phyloP scores from a whole-genome alignment of 2,329 filamentous ascomycete species.

The Geoglossum cookeanum region DNA sequence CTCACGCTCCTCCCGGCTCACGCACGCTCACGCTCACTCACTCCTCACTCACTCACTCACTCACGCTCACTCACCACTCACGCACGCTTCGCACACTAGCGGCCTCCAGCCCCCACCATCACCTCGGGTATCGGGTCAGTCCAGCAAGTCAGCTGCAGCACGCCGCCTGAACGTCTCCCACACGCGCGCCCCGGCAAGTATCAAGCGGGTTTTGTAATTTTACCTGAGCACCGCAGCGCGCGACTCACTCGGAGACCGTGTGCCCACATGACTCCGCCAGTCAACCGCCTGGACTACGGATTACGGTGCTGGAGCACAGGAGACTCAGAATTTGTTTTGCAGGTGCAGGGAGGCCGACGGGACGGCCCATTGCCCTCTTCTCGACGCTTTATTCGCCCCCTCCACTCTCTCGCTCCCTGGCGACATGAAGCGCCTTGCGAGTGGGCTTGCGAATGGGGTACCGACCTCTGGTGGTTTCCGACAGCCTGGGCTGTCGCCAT shows the following conservation, averaged over 20 bases:
- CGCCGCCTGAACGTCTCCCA: background rate
- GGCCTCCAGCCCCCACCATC: no score
- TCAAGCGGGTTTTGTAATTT: background rate
- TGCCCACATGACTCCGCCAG: background rate
- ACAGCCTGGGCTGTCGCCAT: background rate
- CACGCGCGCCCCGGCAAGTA: background rate
- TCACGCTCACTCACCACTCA: no score
- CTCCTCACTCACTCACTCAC: no score
- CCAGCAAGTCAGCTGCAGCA: background rate
- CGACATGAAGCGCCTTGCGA: constrained; percentile 3
- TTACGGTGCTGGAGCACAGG: background rate
- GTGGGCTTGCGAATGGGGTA: background rate
- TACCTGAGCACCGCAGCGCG: no score
- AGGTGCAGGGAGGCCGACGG: background rate
- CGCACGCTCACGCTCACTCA: no score
- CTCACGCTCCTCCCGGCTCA: no score
- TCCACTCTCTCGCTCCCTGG: background rate
- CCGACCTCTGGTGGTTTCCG: background rate
- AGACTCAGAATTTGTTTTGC: background rate
- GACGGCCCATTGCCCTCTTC: background rate
- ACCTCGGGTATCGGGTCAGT: background rate
- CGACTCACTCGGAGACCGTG: background rate
- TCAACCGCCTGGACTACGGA: background rate
- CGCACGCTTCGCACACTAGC: no score
- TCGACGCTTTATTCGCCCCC: background rate